Conservation (phyloP, 1,284 basidiomycete species). For the Porodaedalea pini region DNA sequence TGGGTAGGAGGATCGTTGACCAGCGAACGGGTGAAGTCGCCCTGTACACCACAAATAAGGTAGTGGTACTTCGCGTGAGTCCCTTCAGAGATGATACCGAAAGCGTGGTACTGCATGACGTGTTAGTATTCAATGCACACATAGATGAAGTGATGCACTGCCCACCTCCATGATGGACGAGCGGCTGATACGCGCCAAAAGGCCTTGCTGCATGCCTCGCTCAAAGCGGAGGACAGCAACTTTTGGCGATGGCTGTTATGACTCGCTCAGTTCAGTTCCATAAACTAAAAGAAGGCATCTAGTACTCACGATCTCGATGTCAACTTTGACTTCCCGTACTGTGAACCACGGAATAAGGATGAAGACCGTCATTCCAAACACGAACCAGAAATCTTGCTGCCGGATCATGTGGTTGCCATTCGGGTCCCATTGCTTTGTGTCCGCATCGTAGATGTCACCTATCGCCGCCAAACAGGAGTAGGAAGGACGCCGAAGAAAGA, state of each 20-base stretch:
- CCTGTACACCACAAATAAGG: constrained; percentile 68
- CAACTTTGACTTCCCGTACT: constrained; percentile 40
- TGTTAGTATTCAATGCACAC: neutral
- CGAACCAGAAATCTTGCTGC: constrained; percentile 46
- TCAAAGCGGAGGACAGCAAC: constrained; percentile 64
- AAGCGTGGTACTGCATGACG: constrained; percentile 51
- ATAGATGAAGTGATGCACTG: neutral
- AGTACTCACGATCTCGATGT: constrained; percentile 40
- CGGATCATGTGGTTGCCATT: constrained; percentile 34
- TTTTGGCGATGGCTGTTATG: constrained; percentile 58
- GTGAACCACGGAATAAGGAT: constrained; percentile 43
- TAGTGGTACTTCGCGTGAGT: constrained; percentile 60
- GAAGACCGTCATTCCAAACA: constrained; percentile 40
- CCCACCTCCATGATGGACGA: constrained; percentile 52
- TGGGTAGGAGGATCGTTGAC: constrained; percentile 58
- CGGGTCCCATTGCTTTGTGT: constrained; percentile 38
- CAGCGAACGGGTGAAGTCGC: constrained; percentile 62
- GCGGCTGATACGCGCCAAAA: constrained; percentile 63
- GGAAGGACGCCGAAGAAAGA: neutral
- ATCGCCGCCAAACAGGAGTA: neutral
- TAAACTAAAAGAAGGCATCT: constrained; percentile 25
- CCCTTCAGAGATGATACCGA: constrained; percentile 67
- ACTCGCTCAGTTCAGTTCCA: neutral
- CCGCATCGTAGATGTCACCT: constrained; percentile 40
- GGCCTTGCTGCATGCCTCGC: constrained; percentile 69